Evolutionary conservation across 129 eudicot species (phyloP).

Genomic region (Saposhnikovia divaricata): DNA sequence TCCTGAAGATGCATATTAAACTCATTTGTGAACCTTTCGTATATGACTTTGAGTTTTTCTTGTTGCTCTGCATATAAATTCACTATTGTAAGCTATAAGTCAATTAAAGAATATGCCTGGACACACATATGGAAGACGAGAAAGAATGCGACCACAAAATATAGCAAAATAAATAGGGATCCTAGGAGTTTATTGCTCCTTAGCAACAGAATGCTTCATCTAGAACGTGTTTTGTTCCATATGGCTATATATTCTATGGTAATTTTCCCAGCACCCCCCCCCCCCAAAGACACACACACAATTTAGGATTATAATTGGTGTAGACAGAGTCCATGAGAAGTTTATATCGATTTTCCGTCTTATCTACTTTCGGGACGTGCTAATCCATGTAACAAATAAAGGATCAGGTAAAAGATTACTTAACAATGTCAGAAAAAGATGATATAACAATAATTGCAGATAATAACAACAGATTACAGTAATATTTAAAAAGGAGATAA

Average conservation of each 20-base stretch:
- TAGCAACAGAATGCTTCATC: not conserved
- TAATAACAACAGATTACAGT: not conserved
- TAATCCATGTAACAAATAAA: not conserved
- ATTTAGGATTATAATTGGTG: not conserved
- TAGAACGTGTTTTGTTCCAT: not conserved
- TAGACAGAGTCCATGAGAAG: not conserved
- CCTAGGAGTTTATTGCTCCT: not conserved
- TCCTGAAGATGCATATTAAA: constrained; percentile 57
- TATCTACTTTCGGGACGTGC: not conserved
- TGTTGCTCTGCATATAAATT: constrained; percentile 48
- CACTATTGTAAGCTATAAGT: not conserved
- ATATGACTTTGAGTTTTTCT: constrained; percentile 54
- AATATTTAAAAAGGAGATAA: not conserved
- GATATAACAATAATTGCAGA: not conserved
- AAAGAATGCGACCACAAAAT: not conserved
- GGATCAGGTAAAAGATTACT: not conserved
- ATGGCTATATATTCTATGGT: not conserved
- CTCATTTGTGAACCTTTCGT: constrained; percentile 58
- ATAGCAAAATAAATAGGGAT: too few relatives aligned
- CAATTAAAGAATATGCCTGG: not conserved
- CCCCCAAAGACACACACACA: not conserved
- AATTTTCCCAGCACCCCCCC: not conserved
- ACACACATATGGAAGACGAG: not conserved
- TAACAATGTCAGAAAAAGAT: not conserved
- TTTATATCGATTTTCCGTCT: not conserved